Evolutionary conservation across 2,329 filamentous ascomycete species (phyloP).

Genomic region (Paecilomyces formosus): DNA sequence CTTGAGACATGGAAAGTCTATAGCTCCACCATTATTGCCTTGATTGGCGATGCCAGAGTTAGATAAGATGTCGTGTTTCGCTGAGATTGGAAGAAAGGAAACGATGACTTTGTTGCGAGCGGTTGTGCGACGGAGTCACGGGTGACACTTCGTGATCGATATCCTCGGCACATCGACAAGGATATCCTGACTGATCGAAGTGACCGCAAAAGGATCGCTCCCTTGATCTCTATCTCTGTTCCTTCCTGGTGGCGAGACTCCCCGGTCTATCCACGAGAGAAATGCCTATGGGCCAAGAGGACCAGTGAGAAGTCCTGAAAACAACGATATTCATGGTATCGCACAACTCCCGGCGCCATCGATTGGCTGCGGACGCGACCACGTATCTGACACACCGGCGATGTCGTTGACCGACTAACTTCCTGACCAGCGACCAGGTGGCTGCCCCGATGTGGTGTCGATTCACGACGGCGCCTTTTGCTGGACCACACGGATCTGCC

Average conservation of each 20-base stretch:
- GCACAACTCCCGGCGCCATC: slow-evolving; percentile 3
- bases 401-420: neutral
- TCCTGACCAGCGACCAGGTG: slow-evolving; percentile 2
- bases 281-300: neutral
- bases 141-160: neutral
- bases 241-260: neutral
- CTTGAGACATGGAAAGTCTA: neutral
- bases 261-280: neutral
- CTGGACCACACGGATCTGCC: neutral
- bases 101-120: neutral
- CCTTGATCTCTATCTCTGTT: neutral
- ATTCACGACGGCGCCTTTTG: neutral
- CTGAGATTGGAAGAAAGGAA: neutral
- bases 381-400: slow-evolving; percentile 11
- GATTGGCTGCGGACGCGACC: slow-evolving; percentile 14
- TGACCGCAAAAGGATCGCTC: neutral
- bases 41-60: neutral
- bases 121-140: neutral
- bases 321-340: neutral
- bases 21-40: neutral
- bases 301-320: neutral
- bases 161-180: neutral
- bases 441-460: slow-evolving; percentile 2
- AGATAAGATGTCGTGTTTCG: neutral
- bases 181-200: neutral